Evolutionary conservation across 192 early-diverging fungal species (phyloP).

Genomic region (Haplosporangium gracile): DNA sequence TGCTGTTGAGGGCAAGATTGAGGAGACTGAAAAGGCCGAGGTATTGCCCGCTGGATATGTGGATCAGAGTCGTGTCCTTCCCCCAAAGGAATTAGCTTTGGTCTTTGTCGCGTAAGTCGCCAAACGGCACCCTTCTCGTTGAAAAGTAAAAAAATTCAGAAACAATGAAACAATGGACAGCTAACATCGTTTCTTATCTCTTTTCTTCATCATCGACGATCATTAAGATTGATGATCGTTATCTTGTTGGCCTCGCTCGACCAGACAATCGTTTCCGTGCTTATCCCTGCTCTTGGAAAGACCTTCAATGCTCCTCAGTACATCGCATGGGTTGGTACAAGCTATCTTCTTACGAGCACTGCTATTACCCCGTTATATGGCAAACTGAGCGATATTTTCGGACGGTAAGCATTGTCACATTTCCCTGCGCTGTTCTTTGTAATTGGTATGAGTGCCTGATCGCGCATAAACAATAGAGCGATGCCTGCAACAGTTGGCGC

Average conservation of each 20-base stretch:
- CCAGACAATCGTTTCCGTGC: conserved; percentile 53
- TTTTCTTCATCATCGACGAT: too few relatives aligned
- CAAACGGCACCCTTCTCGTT: not conserved
- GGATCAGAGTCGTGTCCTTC: conserved; percentile 40
- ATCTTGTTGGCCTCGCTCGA: conserved; percentile 50
- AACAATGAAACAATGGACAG: too few relatives aligned
- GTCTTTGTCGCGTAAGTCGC: conserved; percentile 36
- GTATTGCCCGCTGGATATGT: conserved; percentile 18
- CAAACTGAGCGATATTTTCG: conserved; percentile 81
- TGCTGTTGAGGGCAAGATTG: not conserved
- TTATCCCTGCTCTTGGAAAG: conserved; percentile 37
- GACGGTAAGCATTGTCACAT: conserved; percentile 48
- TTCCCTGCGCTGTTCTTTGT: too few relatives aligned
- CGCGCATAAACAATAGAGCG: too few relatives aligned
- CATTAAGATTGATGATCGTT: conserved; percentile 20
- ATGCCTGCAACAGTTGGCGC: too few relatives aligned
- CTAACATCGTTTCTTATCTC: not conserved
- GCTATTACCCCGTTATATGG: conserved; percentile 87
- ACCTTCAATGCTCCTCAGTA: conserved; percentile 75
- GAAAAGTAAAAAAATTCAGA: too few relatives aligned
- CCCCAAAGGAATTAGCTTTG: conserved; percentile 28
- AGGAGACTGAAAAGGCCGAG: not conserved
- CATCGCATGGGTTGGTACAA: conserved; percentile 87
- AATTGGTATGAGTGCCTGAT: too few relatives aligned
- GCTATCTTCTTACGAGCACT: conserved; percentile 69